phyloP scores from a whole-genome alignment of 257 asterid species.

The Penstemon davidsonii region DNA sequence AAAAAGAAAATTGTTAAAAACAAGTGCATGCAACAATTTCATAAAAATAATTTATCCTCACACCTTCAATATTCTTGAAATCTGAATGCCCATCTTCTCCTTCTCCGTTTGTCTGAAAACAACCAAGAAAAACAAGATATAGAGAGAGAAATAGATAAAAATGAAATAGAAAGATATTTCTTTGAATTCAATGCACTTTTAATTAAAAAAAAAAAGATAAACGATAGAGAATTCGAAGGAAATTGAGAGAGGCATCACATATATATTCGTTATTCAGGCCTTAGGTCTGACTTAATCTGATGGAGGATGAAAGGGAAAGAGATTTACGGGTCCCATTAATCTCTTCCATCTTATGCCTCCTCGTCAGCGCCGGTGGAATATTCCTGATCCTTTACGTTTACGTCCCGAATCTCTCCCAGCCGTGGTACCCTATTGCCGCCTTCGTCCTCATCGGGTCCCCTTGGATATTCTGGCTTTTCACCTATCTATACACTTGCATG shows the following conservation, averaged over 20 bases:
- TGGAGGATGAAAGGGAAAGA: constrained; percentile 59
- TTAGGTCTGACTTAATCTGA: constrained; percentile 14
- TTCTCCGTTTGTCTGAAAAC: constrained; percentile 40
- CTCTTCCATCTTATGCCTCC: constrained; percentile 54
- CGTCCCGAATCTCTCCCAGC: constrained; percentile 44
- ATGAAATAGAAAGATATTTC: background rate
- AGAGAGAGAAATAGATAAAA: constrained; percentile 3
- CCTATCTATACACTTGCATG: constrained; percentile 50
- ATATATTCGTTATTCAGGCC: background rate
- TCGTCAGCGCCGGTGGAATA: constrained; percentile 59
- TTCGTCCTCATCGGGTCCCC: constrained; percentile 63
- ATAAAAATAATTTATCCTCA: too few species aligned
- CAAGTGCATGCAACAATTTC: too few species aligned
- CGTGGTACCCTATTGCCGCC: constrained; percentile 69
- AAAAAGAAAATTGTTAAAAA: too few species aligned
- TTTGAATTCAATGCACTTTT: background rate
- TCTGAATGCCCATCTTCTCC: constrained; percentile 33
- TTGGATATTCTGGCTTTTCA: constrained; percentile 72
- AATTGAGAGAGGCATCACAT: background rate
- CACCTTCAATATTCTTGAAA: constrained; percentile 24
- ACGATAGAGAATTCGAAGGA: background rate
- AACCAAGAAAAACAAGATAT: constrained; percentile 28
- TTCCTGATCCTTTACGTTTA: constrained; percentile 55
- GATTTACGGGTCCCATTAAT: constrained; percentile 61
- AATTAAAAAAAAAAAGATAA: background rate